phyloP scores from a whole-genome alignment of 352 stramenopile species.

The Phytophthora ohioensis region DNA sequence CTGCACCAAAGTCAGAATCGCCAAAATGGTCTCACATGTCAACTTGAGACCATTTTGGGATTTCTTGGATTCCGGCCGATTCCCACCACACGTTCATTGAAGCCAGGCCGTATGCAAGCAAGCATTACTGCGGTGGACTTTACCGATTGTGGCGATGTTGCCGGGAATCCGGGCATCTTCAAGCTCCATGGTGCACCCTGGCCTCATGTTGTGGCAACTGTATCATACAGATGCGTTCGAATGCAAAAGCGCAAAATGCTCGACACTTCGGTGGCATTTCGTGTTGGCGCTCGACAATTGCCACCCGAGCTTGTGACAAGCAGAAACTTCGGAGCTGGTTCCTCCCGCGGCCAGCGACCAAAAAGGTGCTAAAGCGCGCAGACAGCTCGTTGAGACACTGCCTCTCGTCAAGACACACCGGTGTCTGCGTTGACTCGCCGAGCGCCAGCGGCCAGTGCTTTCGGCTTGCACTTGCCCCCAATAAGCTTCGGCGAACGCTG shows the following conservation, averaged over 20 bases:
- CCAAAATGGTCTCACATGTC: too few species aligned
- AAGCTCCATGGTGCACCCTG: neutral
- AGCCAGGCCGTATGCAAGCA: constrained; percentile 3
- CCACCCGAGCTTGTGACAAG: constrained; percentile 12
- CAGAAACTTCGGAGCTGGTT: constrained; percentile 41
- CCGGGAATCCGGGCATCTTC: neutral
- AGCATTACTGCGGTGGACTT: constrained; percentile 16
- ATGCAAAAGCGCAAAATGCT: neutral
- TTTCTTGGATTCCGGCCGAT: neutral
- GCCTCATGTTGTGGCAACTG: neutral
- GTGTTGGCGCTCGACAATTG: neutral
- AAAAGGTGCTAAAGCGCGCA: constrained; percentile 7
- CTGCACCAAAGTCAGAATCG: too few species aligned
- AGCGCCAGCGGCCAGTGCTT: constrained; percentile 20
- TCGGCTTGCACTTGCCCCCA: neutral
- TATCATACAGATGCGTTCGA: neutral
- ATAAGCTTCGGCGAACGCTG: constrained; percentile 33
- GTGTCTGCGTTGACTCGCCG: neutral
- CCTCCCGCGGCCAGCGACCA: constrained; percentile 12
- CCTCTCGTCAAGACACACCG: constrained; percentile 20
- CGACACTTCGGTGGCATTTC: neutral
- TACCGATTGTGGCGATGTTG: constrained; percentile 8
- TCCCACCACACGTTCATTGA: neutral
- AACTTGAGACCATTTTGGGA: constrained; percentile 2
- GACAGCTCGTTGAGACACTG: constrained; percentile 37